A percentile compares a stretch with the other conserved stretches of the same genome.
These are phyloP conservation scores for Mariannaea elegans DNA, from an alignment of 2,329 filamentous ascomycete genomes.

Conservation along the genomic window DNA sequence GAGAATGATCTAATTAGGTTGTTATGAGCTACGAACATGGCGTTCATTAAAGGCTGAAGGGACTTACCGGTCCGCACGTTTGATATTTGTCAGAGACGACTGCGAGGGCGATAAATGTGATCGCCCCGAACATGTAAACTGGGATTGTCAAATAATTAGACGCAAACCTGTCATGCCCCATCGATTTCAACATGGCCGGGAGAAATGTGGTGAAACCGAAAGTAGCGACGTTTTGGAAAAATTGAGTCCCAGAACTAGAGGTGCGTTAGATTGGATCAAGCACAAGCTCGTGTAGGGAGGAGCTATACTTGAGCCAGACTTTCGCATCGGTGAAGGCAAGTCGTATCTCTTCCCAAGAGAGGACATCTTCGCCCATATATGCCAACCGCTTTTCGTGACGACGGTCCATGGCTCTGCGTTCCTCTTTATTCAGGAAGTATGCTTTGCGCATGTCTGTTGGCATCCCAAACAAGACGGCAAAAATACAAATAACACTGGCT, in stretches of 20 bases:
- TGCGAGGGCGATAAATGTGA: constrained; percentile 53
- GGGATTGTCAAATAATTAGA: constrained; percentile 62
- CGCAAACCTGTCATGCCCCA: constrained; percentile 58
- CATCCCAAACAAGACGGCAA: constrained; percentile 15
- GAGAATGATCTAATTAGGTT: background rate
- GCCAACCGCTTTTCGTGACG: constrained; percentile 21
- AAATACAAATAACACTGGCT: constrained; percentile 2
- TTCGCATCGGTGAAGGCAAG: constrained; percentile 58
- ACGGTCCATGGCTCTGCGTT: constrained; percentile 11
- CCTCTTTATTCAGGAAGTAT: constrained; percentile 10
- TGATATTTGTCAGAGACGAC: constrained; percentile 55
- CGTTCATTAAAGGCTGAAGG: background rate
- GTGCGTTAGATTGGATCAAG: background rate
- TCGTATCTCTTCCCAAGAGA: constrained; percentile 57
- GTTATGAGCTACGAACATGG: background rate
- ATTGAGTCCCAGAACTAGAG: constrained; percentile 51
- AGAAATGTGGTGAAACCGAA: constrained; percentile 65
- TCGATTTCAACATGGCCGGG: constrained; percentile 59
- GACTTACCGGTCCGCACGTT: constrained; percentile 4
- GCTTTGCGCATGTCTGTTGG: constrained; percentile 12
- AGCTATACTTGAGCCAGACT: constrained; percentile 49
- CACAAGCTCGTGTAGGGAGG: background rate
- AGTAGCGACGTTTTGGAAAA: constrained; percentile 57
- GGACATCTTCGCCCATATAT: constrained; percentile 57
- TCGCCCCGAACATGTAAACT: constrained; percentile 57